These are phyloP conservation scores for Boletus vinaceobasis DNA, from an alignment of 768 basidiomycete species.

Conservation along the genomic window DNA sequence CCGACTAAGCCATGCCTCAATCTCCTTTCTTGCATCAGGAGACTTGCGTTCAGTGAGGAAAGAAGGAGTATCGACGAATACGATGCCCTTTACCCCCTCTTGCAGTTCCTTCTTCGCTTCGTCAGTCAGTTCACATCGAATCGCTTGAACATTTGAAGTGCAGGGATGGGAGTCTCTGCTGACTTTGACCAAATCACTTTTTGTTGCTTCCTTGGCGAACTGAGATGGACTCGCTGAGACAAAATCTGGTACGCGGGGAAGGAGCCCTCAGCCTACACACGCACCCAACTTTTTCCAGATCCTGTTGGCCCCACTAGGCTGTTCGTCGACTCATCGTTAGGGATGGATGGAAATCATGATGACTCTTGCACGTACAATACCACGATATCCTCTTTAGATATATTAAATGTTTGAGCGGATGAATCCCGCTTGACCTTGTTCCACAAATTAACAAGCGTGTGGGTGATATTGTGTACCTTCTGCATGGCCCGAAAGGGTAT, in stretches of 20 bases:
- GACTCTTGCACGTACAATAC: constrained; percentile 15
- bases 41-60: constrained; percentile 12
- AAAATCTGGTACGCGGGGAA: background rate
- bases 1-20: constrained; percentile 1
- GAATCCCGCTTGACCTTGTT: constrained; percentile 14
- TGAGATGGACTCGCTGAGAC: background rate
- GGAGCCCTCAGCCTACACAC: background rate
- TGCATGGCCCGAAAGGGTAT: background rate
- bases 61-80: constrained; percentile 23
- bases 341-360: background rate
- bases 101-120: background rate
- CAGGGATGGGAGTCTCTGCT: background rate
- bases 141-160: constrained; percentile 11
- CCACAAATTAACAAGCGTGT: constrained; percentile 1
- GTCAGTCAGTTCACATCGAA: constrained; percentile 12
- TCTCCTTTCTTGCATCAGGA: constrained; percentile 2
- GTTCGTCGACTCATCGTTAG: background rate
- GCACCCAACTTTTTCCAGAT: constrained; percentile 21
- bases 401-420: background rate
- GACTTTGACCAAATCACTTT: background rate
- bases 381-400: constrained; percentile 18
- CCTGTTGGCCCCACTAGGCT: constrained; percentile 20
- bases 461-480: background rate
- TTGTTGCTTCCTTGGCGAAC: constrained; percentile 16
- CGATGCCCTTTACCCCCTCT: constrained; percentile 6